Base-by-base conservation (phyloP, 257 asterid genomes). In the Primulina huaijiensis region DNA sequence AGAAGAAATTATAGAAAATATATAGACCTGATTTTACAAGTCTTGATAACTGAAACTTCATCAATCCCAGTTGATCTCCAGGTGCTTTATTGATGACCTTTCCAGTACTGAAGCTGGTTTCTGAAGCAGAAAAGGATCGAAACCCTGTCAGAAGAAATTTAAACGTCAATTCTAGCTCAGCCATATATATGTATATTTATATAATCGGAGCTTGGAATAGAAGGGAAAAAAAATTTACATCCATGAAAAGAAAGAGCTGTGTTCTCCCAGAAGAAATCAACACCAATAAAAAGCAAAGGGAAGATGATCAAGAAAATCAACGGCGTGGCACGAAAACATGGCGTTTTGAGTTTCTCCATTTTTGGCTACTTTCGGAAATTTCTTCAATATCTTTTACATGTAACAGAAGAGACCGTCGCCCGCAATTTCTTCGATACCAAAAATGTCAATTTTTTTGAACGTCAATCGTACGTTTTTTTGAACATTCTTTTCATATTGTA, bases 21-120 rank as follows among this genome's bases (percentile, higher is more conserved):
- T 9, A 50, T 62, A 6, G 0, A 85, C 90, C 87, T 83, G 56
- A 50, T 14, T 83, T 72, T 0, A 83, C 82, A 14, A 86, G 77
- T 71, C 85, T 76, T 57, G 75, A 31, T 17, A 83, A 12, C 64
- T 75, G 84, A 25, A 62, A 57, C 0, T 69, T 64, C 58, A 83
- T 33, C 76, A 73, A 79, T 21, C 77, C 65, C 1, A 34, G 65
- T 4, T 33, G 37, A 33, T 77, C 78, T 20, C 72, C 75, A 0
- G 75, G 38, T 0, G 80, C 67, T 57, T 21, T 69, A 30, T 66
- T 70, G 10, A 27, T 5, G 43, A 30, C 57, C 3, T 46, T 60
- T 72, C 21, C 40, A 37, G 53, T 57, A n/a, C 43, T 59, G 68
- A 70, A 64, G 57, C 55, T 29, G 5, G 46, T 23, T 35, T 73